Evolutionary conservation across 2,329 filamentous ascomycete species (phyloP).

Genomic region (Pezizomycotina sp.): DNA sequence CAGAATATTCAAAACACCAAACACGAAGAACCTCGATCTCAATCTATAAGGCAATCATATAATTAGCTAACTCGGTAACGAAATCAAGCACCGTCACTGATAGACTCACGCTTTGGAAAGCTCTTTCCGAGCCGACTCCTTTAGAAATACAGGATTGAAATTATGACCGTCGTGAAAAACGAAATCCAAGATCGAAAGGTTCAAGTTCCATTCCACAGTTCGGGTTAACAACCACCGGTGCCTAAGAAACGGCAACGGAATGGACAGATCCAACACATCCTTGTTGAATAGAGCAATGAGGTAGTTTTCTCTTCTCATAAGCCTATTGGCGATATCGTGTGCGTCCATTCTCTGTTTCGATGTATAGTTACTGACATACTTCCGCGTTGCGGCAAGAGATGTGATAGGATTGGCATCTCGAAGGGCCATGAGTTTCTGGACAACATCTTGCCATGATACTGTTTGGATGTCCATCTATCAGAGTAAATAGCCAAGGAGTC

Average conservation of each 20-base stretch:
- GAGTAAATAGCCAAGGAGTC: too few relatives aligned
- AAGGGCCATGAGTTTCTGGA: conserved; percentile 66
- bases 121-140: conserved; percentile 59
- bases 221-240: conserved; percentile 71
- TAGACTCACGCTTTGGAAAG: conserved; percentile 49
- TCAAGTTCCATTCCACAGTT: conserved; percentile 80
- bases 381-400: conserved; percentile 42
- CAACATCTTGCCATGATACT: conserved; percentile 83
- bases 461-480: conserved; percentile 73
- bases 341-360: conserved; percentile 90
- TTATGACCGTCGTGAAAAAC: conserved; percentile 83
- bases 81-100: not conserved
- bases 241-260: conserved; percentile 69
- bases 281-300: conserved; percentile 96
- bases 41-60: conserved; percentile 31
- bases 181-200: conserved; percentile 80
- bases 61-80: not conserved
- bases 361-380: conserved; percentile 47
- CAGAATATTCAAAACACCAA: conserved; percentile 70
- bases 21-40: conserved; percentile 60
- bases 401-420: conserved; percentile 79
- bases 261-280: conserved; percentile 71
- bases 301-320: conserved; percentile 96
- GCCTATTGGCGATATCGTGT: conserved; percentile 86
- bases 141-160: conserved; percentile 70